These are phyloP conservation scores for Sungouiozyma intestinalis DNA, from an alignment of 805 yeast genomes.

Conservation along the genomic window DNA sequence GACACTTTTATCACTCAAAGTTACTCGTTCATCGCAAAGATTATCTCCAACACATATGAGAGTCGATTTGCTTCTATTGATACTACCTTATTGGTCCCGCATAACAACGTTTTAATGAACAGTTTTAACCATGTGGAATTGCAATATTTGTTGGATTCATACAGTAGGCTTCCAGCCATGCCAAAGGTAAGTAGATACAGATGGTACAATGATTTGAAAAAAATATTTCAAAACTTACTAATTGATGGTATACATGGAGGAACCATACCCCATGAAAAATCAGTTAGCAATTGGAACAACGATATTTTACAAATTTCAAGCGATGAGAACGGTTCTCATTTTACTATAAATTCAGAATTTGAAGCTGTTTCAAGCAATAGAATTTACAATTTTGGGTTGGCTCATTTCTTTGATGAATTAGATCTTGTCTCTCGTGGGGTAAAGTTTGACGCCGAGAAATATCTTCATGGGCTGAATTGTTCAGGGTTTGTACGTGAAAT, in stretches of 20 bases:
- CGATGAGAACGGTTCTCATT: conserved; percentile 25
- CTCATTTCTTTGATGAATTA: conserved; percentile 37
- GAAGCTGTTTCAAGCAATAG: conserved; percentile 29
- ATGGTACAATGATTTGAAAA: conserved; percentile 16
- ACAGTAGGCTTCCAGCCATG: conserved; percentile 6
- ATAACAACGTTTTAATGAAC: conserved; percentile 30
- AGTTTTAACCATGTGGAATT: conserved; percentile 34
- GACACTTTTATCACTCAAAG: conserved; percentile 1
- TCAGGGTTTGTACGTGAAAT: conserved; percentile 61
- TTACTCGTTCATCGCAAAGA: neutral
- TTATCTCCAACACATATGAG: neutral
- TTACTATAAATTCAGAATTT: conserved; percentile 29
- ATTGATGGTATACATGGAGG: conserved; percentile 40
- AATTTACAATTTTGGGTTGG: conserved; percentile 37
- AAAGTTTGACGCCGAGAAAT: conserved; percentile 44
- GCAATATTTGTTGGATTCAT: conserved; percentile 31
- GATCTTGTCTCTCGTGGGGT: conserved; percentile 20
- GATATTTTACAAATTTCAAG: conserved; percentile 15
- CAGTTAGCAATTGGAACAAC: conserved; percentile 20
- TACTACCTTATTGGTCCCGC: conserved; percentile 38
- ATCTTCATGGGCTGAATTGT: conserved; percentile 48
- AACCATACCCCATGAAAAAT: conserved; percentile 5
- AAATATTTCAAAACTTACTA: conserved; percentile 24
- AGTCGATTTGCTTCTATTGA: conserved; percentile 9
- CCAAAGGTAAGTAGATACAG: conserved; percentile 5